Evolutionary conservation across 208 protist genomes (phyloP), one percentile per base, ranked within the genome.

Genomic region (Tritrichomonas foetus): DNA sequence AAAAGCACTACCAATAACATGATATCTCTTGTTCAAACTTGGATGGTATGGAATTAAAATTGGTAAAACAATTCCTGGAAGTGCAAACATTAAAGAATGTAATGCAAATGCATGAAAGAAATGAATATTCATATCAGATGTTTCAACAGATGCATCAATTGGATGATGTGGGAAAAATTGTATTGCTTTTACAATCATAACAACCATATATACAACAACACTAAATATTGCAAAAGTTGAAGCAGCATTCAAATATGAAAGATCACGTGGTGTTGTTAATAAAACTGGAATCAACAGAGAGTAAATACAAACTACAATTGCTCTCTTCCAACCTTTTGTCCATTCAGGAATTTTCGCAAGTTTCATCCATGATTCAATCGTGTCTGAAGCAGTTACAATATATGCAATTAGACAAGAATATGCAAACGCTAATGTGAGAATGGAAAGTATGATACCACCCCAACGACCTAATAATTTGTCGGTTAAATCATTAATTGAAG

Each of bases 71-170:
- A 89, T 89, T 8, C 47, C 78, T 25, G 78, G 78, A 16, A 89
- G 16, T 33, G 78, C 78, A 36, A 89, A 89, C 78, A 89, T 89
- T n/a, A 89, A 49, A 1, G 41, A 53, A 39, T 89, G 57, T n/a
- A 89, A 39, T 20, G 78, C 41, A 27, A 89, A 57, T 33, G 78
- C 78, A 36, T 89, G 53, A 49, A 89, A 89, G 78, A 89, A 89
- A 39, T 33, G 8, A 9, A 89, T 27, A 49, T 89, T 57, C 3
- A 89, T 53, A 5, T 53, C 30, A 1, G 44, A 25, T 47, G 78
- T 47, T 57, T 57, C 33, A 39, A 47, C 30, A 11, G 39, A 9
- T 22, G 33, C 47, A 82, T 50, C 33, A 8, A 82, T 82, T 47
- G 41, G 41, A 22, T 82, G 33, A n/a, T 36, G 22, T 39, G 78